Percentiles rank a stretch among this genome's conserved stretches.
phyloP scores from a whole-genome alignment of 2,329 filamentous ascomycete species.

The Orbilia ellipsospora region DNA sequence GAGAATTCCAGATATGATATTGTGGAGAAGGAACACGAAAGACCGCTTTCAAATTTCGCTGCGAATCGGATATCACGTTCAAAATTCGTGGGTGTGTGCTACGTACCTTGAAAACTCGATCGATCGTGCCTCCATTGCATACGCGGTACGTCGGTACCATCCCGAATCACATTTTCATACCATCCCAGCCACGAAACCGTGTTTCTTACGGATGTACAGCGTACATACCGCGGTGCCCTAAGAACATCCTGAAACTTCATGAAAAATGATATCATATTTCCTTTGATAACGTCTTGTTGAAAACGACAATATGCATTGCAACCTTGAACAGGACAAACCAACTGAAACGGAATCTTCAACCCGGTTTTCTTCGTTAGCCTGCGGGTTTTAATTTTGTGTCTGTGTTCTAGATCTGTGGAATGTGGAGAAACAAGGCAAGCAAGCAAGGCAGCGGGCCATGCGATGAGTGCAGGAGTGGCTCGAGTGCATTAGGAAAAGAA shows the following conservation, averaged over 20 bases:
- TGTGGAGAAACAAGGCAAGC: conserved; percentile 36
- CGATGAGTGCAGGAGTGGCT: conserved; percentile 8
- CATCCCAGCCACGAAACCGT: conserved; percentile 1
- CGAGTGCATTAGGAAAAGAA: neutral
- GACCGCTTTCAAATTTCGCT: neutral
- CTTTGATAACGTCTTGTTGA: too few species aligned
- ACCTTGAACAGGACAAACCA: too few species aligned
- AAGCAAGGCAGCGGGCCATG: conserved; percentile 21
- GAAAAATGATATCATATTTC: too few species aligned
- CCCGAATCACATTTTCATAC: too few species aligned
- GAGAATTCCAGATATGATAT: conserved; percentile 11
- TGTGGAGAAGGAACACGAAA: conserved; percentile 23
- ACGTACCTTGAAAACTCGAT: too few species aligned
- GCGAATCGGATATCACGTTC: conserved; percentile 1
- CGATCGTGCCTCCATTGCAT: too few species aligned
- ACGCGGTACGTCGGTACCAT: too few species aligned
- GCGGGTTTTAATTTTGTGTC: neutral
- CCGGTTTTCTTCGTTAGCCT: conserved; percentile 22
- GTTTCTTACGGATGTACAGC: too few species aligned
- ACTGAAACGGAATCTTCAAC: conserved; percentile 2
- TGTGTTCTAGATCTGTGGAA: conserved; percentile 54
- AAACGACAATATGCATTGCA: too few species aligned
- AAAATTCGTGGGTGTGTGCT: neutral
- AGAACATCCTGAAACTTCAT: too few species aligned
- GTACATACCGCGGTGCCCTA: too few species aligned